Conservation (phyloP, 768 basidiomycete genomes). For the Mycena haematopus region DNA sequence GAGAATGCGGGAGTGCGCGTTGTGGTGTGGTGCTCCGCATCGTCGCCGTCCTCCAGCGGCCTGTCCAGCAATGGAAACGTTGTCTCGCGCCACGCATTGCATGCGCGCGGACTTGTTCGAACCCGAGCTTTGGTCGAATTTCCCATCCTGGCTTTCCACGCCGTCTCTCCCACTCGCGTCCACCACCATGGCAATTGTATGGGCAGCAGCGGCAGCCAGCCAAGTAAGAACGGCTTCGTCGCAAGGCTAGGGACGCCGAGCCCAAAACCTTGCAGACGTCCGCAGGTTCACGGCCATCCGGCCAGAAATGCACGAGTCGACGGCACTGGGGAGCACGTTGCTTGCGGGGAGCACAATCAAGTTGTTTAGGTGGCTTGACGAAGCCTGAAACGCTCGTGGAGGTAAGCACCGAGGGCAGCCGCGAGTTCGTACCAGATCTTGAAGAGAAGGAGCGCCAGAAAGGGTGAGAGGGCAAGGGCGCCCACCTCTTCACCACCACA, state of each 20-base stretch:
- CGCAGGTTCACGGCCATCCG: slow-evolving; percentile 92
- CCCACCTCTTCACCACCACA: no score
- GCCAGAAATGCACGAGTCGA: slow-evolving; percentile 98
- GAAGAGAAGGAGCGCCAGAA: slow-evolving; percentile 59
- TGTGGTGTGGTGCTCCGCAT: no score
- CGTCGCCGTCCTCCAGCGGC: no score
- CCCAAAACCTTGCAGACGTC: slow-evolving; percentile 80
- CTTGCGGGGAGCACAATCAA: slow-evolving; percentile 89
- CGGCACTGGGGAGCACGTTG: slow-evolving; percentile 93
- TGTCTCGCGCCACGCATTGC: slow-evolving; percentile 56
- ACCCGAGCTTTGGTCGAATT: no score
- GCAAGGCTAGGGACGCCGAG: slow-evolving; percentile 20
- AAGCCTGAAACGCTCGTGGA: slow-evolving; percentile 82
- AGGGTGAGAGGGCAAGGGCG: slow-evolving; percentile 75
- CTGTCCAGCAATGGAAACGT: no score
- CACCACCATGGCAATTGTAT: slow-evolving; percentile 53
- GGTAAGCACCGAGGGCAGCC: slow-evolving; percentile 87
- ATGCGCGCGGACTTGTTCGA: no score
- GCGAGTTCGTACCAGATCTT: slow-evolving; percentile 67
- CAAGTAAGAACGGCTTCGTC: slow-evolving; percentile 34
- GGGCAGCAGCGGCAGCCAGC: slow-evolving; percentile 12
- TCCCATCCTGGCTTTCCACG: slow-evolving; percentile 64
- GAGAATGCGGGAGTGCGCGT: no score
- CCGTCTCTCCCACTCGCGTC: slow-evolving; percentile 52
- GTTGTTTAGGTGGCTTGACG: slow-evolving; percentile 87